Conservation (phyloP, 148 eudicot species). For the Pouteria glomerata region DNA sequence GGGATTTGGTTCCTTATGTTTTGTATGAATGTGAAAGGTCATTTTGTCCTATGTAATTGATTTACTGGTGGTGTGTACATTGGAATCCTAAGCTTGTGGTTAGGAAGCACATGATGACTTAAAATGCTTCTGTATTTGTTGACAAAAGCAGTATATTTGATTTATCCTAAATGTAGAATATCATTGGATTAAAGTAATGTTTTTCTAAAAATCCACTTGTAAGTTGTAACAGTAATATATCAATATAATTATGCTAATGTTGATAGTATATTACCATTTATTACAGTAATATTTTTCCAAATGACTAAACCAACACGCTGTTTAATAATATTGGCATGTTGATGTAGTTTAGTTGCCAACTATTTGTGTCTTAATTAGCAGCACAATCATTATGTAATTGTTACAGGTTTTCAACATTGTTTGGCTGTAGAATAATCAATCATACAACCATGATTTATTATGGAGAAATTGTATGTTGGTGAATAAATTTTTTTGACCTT, state of each 20-base stretch:
- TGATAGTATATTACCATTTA: not conserved
- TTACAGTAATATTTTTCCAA: not conserved
- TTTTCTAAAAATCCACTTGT: no score
- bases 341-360: no score
- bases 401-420: not conserved
- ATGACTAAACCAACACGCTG: not conserved
- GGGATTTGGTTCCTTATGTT: no score
- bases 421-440: not conserved
- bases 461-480: not conserved
- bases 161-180: no score
- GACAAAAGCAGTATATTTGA: not conserved
- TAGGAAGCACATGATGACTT: not conserved
- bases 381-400: no score
- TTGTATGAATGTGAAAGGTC: not conserved
- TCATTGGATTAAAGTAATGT: no score
- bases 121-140: not conserved
- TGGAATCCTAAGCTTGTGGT: not conserved
- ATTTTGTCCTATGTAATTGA: not conserved
- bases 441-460: not conserved
- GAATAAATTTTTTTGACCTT: no score
- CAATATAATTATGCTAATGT: no score
- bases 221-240: no score
- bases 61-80: not conserved
- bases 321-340: no score
- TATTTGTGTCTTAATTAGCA: no score